These are phyloP conservation scores for Xylariaceae sp. DNA, from an alignment of 2,329 filamentous ascomycete genomes.

Conservation along the genomic window DNA sequence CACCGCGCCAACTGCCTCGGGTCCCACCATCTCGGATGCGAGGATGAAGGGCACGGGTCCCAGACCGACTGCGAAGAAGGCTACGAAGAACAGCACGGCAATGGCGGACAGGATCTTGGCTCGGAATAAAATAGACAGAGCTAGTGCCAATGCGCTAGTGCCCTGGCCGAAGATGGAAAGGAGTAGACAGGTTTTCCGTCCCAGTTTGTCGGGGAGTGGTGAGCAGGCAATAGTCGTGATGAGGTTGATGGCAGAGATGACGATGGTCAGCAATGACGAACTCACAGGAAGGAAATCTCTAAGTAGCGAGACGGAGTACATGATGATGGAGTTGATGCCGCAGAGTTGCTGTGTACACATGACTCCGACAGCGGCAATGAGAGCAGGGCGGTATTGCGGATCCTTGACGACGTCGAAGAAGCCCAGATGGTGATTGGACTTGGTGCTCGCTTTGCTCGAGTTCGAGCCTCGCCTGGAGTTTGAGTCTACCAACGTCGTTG, in stretches of 20 bases:
- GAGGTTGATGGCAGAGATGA: slow-evolving; percentile 85
- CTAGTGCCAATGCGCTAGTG: slow-evolving; percentile 70
- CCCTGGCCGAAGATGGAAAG: slow-evolving; percentile 84
- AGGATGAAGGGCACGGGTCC: slow-evolving; percentile 95
- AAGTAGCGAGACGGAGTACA: slow-evolving; percentile 94
- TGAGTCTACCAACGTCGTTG: slow-evolving; percentile 8
- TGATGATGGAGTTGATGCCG: slow-evolving; percentile 94
- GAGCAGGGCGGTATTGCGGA: slow-evolving; percentile 66
- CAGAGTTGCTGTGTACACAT: slow-evolving; percentile 93
- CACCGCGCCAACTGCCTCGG: slow-evolving; percentile 86
- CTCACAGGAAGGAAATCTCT: slow-evolving; percentile 76
- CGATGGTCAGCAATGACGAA: slow-evolving; percentile 79
- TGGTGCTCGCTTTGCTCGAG: slow-evolving; percentile 21
- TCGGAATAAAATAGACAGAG: slow-evolving; percentile 72
- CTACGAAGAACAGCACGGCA: slow-evolving; percentile 81
- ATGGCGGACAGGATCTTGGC: slow-evolving; percentile 76
- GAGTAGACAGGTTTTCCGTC: slow-evolving; percentile 81
- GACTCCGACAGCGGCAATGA: slow-evolving; percentile 81
- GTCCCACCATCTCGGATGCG: slow-evolving; percentile 83
- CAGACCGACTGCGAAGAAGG: slow-evolving; percentile 83
- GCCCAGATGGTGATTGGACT: slow-evolving; percentile 45
- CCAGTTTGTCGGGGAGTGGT: slow-evolving; percentile 81
- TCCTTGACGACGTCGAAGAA: slow-evolving; percentile 66
- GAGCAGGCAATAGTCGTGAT: slow-evolving; percentile 77
- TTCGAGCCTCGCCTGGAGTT: slow-evolving; percentile 24